Conservation (phyloP, 805 yeast genomes). For the Kuraishia cidri region DNA sequence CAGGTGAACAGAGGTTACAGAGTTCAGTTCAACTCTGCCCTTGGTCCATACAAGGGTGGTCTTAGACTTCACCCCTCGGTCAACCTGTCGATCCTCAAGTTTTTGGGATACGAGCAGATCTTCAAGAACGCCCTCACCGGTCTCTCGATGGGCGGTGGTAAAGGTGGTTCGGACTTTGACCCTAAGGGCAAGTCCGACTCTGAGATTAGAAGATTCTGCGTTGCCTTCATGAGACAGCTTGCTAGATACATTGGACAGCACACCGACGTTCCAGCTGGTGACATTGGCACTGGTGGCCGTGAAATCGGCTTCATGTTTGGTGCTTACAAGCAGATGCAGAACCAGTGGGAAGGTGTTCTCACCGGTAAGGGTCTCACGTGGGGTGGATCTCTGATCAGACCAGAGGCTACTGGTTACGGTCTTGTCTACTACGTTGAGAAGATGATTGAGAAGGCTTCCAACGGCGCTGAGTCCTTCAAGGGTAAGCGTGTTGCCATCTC, state of each 20-base stretch:
- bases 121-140: constrained; percentile 98
- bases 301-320: constrained; percentile 94
- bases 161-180: constrained; percentile 98
- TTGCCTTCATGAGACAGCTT: constrained; percentile 91
- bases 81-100: constrained; percentile 89
- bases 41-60: constrained; percentile 99
- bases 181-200: constrained; percentile 90
- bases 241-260: constrained; percentile 94
- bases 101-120: constrained; percentile 96
- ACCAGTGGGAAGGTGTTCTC: constrained; percentile 93
- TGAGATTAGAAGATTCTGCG: constrained; percentile 96
- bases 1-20: constrained; percentile 97
- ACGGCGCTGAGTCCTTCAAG: constrained; percentile 80
- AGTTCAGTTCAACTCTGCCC: constrained; percentile 96
- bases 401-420: constrained; percentile 99
- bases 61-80: constrained; percentile 96
- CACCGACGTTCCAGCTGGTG: constrained; percentile 99
- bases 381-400: constrained; percentile 99
- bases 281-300: constrained; percentile 97
- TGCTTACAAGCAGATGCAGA: constrained; percentile 87
- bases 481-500: constrained; percentile 96
- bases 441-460: constrained; percentile 90
- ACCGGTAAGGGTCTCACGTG: constrained; percentile 97
- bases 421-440: constrained; percentile 93
- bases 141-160: constrained; percentile 97